phyloP scores from a whole-genome alignment of 805 yeast genomes.

The Henningerozyma blattae region DNA sequence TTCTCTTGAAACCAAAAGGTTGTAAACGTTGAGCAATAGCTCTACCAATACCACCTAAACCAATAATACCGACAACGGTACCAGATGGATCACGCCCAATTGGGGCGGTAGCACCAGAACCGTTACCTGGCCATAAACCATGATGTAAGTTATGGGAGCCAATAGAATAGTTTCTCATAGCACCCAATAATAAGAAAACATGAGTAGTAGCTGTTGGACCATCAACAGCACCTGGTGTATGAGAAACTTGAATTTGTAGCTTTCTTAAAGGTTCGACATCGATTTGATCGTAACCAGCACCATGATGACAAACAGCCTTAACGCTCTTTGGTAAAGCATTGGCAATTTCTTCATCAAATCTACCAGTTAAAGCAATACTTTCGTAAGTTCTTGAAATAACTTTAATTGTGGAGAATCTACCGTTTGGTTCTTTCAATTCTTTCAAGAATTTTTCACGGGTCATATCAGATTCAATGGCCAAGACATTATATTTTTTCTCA shows the following conservation, averaged over 20 bases:
- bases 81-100: constrained; percentile 69
- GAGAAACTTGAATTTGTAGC: constrained; percentile 49
- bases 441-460: constrained; percentile 26
- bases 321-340: constrained; percentile 41
- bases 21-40: constrained; percentile 58
- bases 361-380: constrained; percentile 42
- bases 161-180: constrained; percentile 53
- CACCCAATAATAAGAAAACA: constrained; percentile 47
- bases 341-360: constrained; percentile 52
- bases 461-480: constrained; percentile 30
- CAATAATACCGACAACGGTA: constrained; percentile 66
- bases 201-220: constrained; percentile 65
- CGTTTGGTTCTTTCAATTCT: constrained; percentile 20
- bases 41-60: constrained; percentile 86
- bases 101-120: constrained; percentile 47
- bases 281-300: constrained; percentile 71
- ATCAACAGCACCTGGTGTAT: constrained; percentile 56
- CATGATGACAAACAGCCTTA: constrained; percentile 44
- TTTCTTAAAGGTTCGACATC: constrained; percentile 42
- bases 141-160: constrained; percentile 41
- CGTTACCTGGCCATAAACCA: constrained; percentile 52
- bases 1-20: constrained; percentile 66
- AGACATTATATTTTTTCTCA: constrained; percentile 33
- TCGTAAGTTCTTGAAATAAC: constrained; percentile 41
- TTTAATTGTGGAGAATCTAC: constrained; percentile 22